phyloP scores from a whole-genome alignment of 2,329 filamentous ascomycete species.

The Xylaria sp. region DNA sequence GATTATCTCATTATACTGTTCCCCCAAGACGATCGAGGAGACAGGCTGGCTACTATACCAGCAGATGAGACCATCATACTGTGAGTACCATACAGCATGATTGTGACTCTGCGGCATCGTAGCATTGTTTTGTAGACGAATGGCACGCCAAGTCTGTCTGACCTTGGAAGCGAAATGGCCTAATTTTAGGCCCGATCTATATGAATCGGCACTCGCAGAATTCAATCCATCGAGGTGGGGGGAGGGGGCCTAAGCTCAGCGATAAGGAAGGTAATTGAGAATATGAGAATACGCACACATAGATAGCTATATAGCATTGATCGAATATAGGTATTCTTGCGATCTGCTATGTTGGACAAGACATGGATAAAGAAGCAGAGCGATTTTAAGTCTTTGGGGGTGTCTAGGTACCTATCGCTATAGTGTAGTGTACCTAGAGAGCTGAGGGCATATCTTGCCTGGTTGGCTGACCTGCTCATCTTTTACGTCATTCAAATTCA shows the following conservation, averaged over 20 bases:
- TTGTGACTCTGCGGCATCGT: conserved; percentile 11
- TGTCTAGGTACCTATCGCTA: background rate
- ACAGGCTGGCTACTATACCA: background rate
- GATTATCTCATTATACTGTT: conserved; percentile 3
- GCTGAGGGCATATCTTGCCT: background rate
- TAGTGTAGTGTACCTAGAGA: conserved; percentile 9
- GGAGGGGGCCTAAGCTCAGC: background rate
- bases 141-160: conserved; percentile 16
- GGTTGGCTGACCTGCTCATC: conserved; percentile 13
- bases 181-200: conserved; percentile 35
- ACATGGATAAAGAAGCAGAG: background rate
- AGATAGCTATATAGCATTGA: conserved; percentile 4
- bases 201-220: conserved; percentile 24
- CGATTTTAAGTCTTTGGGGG: background rate
- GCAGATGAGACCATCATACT: conserved; percentile 24
- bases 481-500: conserved; percentile 28
- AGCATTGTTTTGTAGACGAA: conserved; percentile 21
- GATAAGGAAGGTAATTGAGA: conserved; percentile 3
- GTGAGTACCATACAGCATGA: conserved; percentile 13
- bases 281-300: background rate
- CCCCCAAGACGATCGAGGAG: background rate
- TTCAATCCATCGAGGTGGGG: conserved; percentile 2
- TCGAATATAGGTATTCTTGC: background rate
- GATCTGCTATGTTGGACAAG: background rate
- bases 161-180: conserved; percentile 32